Conservation (phyloP, 495 filamentous ascomycete species). For the Cercophora sp. region DNA sequence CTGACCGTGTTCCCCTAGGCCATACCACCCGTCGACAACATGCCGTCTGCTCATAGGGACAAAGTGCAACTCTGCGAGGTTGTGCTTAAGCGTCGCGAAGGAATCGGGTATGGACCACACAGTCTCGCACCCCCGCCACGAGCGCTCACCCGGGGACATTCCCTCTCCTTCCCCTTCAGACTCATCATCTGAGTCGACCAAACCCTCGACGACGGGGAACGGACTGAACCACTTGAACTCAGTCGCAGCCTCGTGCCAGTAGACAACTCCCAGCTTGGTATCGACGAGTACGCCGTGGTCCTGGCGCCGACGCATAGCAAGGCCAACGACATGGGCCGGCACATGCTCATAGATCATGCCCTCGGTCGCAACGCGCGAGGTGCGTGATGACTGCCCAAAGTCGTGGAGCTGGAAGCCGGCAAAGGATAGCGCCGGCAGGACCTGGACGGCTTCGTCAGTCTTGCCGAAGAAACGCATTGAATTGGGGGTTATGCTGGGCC, state of each 20-base stretch:
- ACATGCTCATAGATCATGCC: slow-evolving; percentile 8
- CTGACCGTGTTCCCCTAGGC: no score
- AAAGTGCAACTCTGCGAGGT: no score
- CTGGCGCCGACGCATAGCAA: slow-evolving; percentile 5
- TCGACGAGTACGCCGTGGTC: slow-evolving; percentile 21
- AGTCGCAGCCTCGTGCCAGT: slow-evolving; percentile 14
- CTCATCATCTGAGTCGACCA: neutral
- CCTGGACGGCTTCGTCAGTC: slow-evolving; percentile 17
- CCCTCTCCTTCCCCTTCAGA: no score
- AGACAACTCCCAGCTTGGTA: slow-evolving; percentile 20
- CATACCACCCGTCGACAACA: no score
- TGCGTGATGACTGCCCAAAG: neutral
- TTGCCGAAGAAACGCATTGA: slow-evolving; percentile 16
- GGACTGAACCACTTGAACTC: slow-evolving; percentile 1
- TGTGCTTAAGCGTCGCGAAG: no score
- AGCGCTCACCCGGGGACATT: no score
- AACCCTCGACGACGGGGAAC: neutral
- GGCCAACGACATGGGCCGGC: slow-evolving; percentile 17
- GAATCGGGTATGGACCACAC: no score
- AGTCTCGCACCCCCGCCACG: no score
- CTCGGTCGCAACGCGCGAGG: slow-evolving; percentile 2
- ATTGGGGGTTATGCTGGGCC: slow-evolving; percentile 22
- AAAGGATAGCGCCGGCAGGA: slow-evolving; percentile 11
- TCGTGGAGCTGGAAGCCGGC: slow-evolving; percentile 8
- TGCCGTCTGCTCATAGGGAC: no score